Evolutionary conservation across 495 filamentous ascomycete species (phyloP).

Genomic region (Neurospora sublineolata): DNA sequence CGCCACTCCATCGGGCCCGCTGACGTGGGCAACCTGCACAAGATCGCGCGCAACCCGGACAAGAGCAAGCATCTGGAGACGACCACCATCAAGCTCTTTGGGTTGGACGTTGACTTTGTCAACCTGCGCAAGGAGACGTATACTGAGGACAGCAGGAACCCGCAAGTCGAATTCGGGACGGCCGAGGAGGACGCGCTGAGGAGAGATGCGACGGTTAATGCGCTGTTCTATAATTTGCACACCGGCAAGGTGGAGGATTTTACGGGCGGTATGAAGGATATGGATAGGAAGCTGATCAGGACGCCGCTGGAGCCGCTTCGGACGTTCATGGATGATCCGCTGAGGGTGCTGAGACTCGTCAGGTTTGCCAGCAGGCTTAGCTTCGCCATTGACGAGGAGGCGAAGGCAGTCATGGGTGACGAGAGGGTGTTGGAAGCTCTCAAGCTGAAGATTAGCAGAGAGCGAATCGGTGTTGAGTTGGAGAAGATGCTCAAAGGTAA

Average conservation of each 20-base stretch:
- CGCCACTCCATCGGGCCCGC: conserved; percentile 37
- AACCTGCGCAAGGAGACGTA: conserved; percentile 92
- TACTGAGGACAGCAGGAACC: conserved; percentile 71
- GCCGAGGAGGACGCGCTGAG: conserved; percentile 81
- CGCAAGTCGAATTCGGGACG: conserved; percentile 87
- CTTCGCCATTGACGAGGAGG: conserved; percentile 60
- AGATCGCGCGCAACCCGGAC: conserved; percentile 82
- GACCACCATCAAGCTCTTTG: conserved; percentile 73
- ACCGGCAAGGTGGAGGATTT: conserved; percentile 72
- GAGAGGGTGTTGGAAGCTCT: conserved; percentile 60
- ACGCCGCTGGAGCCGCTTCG: conserved; percentile 83
- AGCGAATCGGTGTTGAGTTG: conserved; percentile 71
- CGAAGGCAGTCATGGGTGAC: conserved; percentile 65
- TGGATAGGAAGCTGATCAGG: conserved; percentile 58
- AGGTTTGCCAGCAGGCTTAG: conserved; percentile 78
- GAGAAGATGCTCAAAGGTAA: conserved; percentile 82
- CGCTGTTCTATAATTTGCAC: conserved; percentile 90
- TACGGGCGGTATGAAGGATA: conserved; percentile 65
- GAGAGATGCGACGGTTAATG: conserved; percentile 89
- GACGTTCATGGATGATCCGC: conserved; percentile 90
- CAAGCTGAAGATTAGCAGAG: conserved; percentile 82
- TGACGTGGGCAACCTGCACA: conserved; percentile 55
- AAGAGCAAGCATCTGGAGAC: conserved; percentile 98
- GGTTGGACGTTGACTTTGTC: conserved; percentile 85
- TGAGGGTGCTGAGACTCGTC: conserved; percentile 79